Conservation (phyloP, 352 stramenopile species). For the Pythium aristosporum region DNA sequence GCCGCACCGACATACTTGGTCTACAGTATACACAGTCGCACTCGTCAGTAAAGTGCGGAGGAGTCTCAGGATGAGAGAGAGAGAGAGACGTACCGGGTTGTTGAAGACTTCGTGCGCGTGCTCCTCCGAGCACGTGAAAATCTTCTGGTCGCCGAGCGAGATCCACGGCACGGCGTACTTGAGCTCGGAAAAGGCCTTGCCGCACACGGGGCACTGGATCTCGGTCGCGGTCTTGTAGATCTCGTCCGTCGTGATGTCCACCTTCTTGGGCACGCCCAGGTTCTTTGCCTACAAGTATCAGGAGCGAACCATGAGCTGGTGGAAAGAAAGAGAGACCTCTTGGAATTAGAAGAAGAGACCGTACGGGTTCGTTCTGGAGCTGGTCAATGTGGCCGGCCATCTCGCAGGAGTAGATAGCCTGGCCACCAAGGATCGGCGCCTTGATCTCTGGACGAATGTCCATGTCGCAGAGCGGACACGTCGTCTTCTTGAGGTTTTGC, state of each 20-base stretch:
- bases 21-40: background rate
- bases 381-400: constrained; percentile 71
- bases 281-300: constrained; percentile 34
- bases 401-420: constrained; percentile 74
- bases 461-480: constrained; percentile 70
- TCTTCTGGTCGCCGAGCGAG: constrained; percentile 38
- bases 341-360: background rate
- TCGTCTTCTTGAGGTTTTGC: constrained; percentile 46
- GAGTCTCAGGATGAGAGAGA: background rate
- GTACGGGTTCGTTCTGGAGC: constrained; percentile 73
- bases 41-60: background rate
- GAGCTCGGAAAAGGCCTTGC: constrained; percentile 56
- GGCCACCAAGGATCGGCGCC: constrained; percentile 61
- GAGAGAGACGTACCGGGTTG: constrained; percentile 23
- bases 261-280: constrained; percentile 38
- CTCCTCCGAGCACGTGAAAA: constrained; percentile 32
- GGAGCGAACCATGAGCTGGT: too few relatives aligned
- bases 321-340: background rate
- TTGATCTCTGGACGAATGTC: constrained; percentile 60
- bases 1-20: constrained; percentile 16
- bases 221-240: constrained; percentile 68
- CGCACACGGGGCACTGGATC: constrained; percentile 65
- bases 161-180: constrained; percentile 79
- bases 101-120: constrained; percentile 27
- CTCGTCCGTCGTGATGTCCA: constrained; percentile 61